Evolutionary conservation across 1,284 basidiomycete species (phyloP).

Genomic region (Ceratobasidium sp.): DNA sequence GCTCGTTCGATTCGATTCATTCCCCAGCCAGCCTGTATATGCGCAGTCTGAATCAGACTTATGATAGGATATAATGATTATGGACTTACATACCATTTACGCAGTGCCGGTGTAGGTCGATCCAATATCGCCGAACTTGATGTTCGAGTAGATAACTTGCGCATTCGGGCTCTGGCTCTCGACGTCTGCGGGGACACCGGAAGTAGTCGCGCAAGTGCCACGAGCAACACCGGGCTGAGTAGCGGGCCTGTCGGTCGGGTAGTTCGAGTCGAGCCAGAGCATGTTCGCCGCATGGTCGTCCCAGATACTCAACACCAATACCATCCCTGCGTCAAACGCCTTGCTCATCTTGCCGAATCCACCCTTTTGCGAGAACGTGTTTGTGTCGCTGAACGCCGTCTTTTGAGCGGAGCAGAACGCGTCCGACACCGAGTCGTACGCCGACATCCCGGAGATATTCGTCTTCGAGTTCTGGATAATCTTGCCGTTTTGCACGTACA

Average conservation of each 20-base stretch:
- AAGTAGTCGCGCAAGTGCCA: constrained; percentile 53
- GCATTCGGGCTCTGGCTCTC: constrained; percentile 55
- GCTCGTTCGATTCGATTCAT: too few species aligned
- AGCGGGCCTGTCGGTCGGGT: constrained; percentile 62
- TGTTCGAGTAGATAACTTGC: constrained; percentile 68
- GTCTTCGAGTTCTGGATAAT: constrained; percentile 62
- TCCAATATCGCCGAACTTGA: constrained; percentile 67
- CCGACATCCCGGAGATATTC: constrained; percentile 54
- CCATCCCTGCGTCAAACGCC: constrained; percentile 64
- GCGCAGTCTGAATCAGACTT: too few species aligned
- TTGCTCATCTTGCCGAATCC: constrained; percentile 63
- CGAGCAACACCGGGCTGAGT: constrained; percentile 64
- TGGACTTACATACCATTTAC: too few species aligned
- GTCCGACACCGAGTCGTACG: constrained; percentile 55
- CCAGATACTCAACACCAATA: constrained; percentile 68
- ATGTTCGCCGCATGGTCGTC: constrained; percentile 68
- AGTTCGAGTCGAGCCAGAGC: constrained; percentile 71
- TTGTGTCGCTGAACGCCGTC: constrained; percentile 57
- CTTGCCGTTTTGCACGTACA: constrained; percentile 58
- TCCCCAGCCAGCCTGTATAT: too few species aligned
- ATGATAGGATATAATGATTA: too few species aligned
- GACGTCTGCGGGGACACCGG: constrained; percentile 63
- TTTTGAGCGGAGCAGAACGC: too few species aligned
- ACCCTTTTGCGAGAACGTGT: constrained; percentile 56
- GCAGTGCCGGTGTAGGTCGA: too few species aligned